Conservation (phyloP, 371 early-diverging fungal species). For the Apophysomyces elegans region DNA sequence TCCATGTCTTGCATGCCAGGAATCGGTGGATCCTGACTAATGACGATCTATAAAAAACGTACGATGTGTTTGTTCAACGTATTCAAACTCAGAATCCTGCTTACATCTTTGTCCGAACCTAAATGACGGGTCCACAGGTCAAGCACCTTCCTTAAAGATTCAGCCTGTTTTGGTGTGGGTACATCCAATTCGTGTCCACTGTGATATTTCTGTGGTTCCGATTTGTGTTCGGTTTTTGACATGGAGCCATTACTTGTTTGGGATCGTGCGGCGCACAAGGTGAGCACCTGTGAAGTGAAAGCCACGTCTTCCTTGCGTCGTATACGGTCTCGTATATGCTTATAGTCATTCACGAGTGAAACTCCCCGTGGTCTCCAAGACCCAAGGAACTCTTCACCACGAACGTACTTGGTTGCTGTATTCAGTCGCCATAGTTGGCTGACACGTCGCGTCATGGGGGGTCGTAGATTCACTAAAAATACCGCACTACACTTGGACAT, state of each 20-base stretch:
- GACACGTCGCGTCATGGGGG: constrained; percentile 60
- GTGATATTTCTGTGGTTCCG: constrained; percentile 2
- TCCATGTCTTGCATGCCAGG: constrained; percentile 48
- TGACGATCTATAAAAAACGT: constrained; percentile 40
- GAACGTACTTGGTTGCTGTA: constrained; percentile 77
- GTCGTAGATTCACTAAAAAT: constrained; percentile 60
- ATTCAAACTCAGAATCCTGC: constrained; percentile 9
- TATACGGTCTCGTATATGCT: constrained; percentile 37
- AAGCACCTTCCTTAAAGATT: constrained; percentile 45
- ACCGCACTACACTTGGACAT: constrained; percentile 58
- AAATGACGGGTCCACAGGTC: constrained; percentile 54
- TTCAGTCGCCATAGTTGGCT: constrained; percentile 78
- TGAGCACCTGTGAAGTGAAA: constrained; percentile 22
- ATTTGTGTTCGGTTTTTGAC: constrained; percentile 7
- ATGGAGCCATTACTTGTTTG: constrained; percentile 23
- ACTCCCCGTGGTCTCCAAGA: constrained; percentile 81
- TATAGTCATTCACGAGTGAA: constrained; percentile 68
- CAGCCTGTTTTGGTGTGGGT: constrained; percentile 20
- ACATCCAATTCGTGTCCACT: constrained; percentile 10
- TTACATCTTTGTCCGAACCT: constrained; percentile 58
- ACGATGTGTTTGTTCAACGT: constrained; percentile 8
- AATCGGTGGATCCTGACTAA: constrained; percentile 56
- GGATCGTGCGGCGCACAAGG: constrained; percentile 17
- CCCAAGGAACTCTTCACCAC: constrained; percentile 83
- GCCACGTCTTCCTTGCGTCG: constrained; percentile 24